Evolutionary conservation across 345 rosid genomes (phyloP), one percentile per base, ranked within the genome.

Genomic region (Orychophragmus violaceus): DNA sequence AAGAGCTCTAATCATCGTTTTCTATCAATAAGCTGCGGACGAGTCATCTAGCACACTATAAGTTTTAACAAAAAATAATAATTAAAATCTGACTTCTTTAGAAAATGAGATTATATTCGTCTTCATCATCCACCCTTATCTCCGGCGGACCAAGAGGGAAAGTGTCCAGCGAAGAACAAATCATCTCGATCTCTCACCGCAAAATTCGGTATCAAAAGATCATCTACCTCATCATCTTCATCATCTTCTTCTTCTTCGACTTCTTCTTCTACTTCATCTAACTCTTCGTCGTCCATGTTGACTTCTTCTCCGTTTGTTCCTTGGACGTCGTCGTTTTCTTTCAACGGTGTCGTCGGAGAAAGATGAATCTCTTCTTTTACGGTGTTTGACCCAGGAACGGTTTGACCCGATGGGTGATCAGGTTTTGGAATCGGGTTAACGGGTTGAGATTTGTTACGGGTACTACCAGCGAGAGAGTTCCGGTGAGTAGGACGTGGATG

Each of bases 401-500:
- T 49, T 25, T 64, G 64, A 48, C 55, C 56, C 3, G 72, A 42
- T 30, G 71, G 3, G 37, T 30, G 14, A 5, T 73, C 51, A 8
- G 63, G 49, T 80, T 22, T 59, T 18, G 70, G 66, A 33, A 50
- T 35, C 42, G 32, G 78, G 64, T 62, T 70, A 64, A 51, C 54
- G 74, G 25, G 67, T 24, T 49, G 70, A 32, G 44, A 83, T 65
- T 87, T 89, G 78, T 69, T 82, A 9, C 98, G 79, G 11, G 93
- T 85, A 23, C 87, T 93, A 2, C 98, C 97, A 19, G 97, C 97
- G 19, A 93, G 94, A 17, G 98, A 87, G 77, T 86, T 90, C 72
- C 94, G 86, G 78, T 93, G 96, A 25, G 89, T 82, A 0, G 98
- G 97, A 22, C 76, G 86, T 21, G 98, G 96, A 65, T 93, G 98